Base-by-base conservation (phyloP, 345 rosid species). In the Durio zibethinus region DNA sequence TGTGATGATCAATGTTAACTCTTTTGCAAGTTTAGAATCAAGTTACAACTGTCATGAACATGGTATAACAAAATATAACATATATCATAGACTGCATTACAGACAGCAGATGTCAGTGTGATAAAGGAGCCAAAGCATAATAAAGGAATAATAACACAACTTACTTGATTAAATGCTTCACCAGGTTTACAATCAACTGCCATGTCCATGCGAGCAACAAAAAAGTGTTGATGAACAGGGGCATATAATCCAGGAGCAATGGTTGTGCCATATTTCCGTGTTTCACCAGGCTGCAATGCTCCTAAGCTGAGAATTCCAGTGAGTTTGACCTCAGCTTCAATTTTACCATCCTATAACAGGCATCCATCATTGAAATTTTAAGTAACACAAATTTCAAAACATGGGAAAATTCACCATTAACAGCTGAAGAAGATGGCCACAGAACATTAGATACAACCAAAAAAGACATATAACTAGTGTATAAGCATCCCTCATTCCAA, bases 141-240 rank as follows among this genome's bases (percentile, higher is more conserved):
- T 35, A 63, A 68, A 62, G 31, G 16, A 50, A 61, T 4, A 75
- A 50, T 54, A 31, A 11, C 5, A 25, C 52, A 36, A 54, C 4
- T 48, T 75, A 87, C 92, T 86, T 89, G 92, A 84, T 91, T 89
- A 71, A 80, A 84, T 29, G 93, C 71, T 85, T 91, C 96, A 40
- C 92, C 93, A 18, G 92, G 89, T 74, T 80, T 88, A 83, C 93
- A 91, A 75, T 91, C 93, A 68, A 91, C 92, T 2, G 90, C 91
- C 92, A 89, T 88, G 87, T 91, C 87, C 93, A 88, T 86, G 52
- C 91, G 91, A 79, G 93, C 88, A 31, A 91, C 93, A 78, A 90
- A 91, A 71, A 91, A 90, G 82, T 91, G 96, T 80, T 91, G 96
- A 83, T 91, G 93, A 53, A 91, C 92, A 11, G 91, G 91, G 50